Conservation (phyloP, 148 eudicot genomes). For the Hydrangea macrophylla region DNA sequence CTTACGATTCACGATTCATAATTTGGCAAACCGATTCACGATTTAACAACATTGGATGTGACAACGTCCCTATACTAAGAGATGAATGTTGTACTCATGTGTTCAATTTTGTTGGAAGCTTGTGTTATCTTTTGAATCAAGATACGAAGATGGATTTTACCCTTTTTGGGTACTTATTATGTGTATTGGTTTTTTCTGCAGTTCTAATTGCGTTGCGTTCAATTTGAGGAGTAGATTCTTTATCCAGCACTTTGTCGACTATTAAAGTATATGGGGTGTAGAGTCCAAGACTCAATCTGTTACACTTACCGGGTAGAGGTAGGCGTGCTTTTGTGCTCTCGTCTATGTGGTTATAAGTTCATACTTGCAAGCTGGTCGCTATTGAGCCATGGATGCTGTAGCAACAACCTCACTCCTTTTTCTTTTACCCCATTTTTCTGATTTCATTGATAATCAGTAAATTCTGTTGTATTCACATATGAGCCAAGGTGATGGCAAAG, state of each 20-base stretch:
- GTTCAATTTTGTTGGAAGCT: neutral
- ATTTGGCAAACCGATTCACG: too few relatives aligned
- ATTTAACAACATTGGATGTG: too few relatives aligned
- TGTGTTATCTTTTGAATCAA: neutral
- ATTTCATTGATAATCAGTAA: neutral
- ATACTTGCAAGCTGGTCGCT: neutral
- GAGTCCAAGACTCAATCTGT: neutral
- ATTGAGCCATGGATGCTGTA: neutral
- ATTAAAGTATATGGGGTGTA: neutral
- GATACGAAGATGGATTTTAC: neutral
- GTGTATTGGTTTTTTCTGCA: conserved; percentile 27
- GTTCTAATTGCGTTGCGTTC: conserved; percentile 31
- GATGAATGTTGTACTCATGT: neutral
- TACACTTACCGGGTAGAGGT: neutral
- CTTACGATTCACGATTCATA: neutral
- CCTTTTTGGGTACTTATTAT: neutral
- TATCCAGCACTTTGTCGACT: neutral
- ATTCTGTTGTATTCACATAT: neutral
- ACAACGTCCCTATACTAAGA: too few relatives aligned
- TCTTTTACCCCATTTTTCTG: neutral
- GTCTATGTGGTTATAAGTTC: neutral
- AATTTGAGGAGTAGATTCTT: conserved; percentile 18
- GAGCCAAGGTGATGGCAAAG: neutral
- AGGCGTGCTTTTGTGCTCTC: neutral
- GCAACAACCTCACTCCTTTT: neutral